A percentile compares a stretch with the other conserved stretches of the same genome.
Conservation (phyloP, 2,329 filamentous ascomycete genomes). For the Zalaria sp. region DNA sequence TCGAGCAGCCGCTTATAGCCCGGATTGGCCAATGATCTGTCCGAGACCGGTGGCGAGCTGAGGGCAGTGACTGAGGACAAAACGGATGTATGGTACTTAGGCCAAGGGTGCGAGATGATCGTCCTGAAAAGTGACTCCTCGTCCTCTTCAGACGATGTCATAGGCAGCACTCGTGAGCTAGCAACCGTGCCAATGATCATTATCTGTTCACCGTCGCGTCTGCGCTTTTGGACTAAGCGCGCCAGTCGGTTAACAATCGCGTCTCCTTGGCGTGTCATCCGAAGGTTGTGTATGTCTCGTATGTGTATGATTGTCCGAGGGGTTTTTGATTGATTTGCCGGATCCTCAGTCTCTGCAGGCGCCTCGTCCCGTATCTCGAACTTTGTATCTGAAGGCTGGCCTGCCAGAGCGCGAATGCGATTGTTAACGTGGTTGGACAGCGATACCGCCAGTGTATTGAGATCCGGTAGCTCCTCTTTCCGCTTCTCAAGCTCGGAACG, state of each 20-base stretch:
- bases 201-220: slow-evolving; percentile 56
- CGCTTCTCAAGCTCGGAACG: background rate
- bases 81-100: background rate
- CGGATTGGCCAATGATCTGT: slow-evolving; percentile 5
- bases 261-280: slow-evolving; percentile 52
- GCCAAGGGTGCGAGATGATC: background rate
- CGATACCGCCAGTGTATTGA: background rate
- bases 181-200: slow-evolving; percentile 69
- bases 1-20: slow-evolving; percentile 19
- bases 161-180: slow-evolving; percentile 5
- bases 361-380: background rate
- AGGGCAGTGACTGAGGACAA: slow-evolving; percentile 13
- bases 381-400: too few relatives aligned
- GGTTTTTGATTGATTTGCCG: slow-evolving; percentile 7
- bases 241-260: slow-evolving; percentile 58
- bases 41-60: background rate
- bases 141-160: slow-evolving; percentile 15
- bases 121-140: slow-evolving; percentile 21
- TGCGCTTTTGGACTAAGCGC: slow-evolving; percentile 55
- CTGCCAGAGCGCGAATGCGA: background rate
- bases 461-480: slow-evolving; percentile 2
- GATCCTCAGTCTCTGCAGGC: background rate
- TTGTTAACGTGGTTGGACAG: background rate
- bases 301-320: slow-evolving; percentile 50
- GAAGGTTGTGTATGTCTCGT: slow-evolving; percentile 68